These are phyloP conservation scores for Zangia roseola DNA, from an alignment of 768 basidiomycete genomes.

Conservation along the genomic window DNA sequence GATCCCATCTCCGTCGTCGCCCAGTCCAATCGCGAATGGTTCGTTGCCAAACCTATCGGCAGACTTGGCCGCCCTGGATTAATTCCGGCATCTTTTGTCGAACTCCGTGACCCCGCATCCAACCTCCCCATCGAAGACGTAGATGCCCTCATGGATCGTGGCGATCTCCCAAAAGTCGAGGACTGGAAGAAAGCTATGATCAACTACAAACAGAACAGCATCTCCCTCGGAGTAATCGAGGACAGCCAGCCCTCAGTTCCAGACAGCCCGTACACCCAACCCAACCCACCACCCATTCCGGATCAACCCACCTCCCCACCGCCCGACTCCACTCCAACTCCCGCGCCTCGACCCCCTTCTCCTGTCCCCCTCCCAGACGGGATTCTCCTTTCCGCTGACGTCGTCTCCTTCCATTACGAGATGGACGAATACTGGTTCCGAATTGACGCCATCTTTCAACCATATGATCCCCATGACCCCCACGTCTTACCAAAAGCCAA, in stretches of 20 bases:
- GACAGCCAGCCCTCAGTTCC: conserved; percentile 43
- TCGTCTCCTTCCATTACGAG: conserved; percentile 97
- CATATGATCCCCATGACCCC: conserved; percentile 63
- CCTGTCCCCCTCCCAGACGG: conserved; percentile 70
- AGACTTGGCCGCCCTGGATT: conserved; percentile 92
- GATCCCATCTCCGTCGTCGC: conserved; percentile 97
- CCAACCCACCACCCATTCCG: conserved; percentile 14
- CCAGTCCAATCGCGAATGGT: conserved; percentile 99
- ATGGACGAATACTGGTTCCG: conserved; percentile 98
- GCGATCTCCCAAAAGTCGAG: conserved; percentile 93
- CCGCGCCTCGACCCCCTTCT: conserved; percentile 35
- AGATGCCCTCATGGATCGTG: conserved; percentile 75
- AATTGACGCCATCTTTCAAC: conserved; percentile 84
- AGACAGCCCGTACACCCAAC: conserved; percentile 40
- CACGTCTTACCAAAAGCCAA: conserved; percentile 60
- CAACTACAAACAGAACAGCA: conserved; percentile 94
- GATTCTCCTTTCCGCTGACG: conserved; percentile 80
- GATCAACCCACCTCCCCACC: conserved; percentile 1
- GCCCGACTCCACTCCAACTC: conserved; percentile 12
- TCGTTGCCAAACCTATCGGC: conserved; percentile 98
- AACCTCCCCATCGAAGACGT: conserved; percentile 77
- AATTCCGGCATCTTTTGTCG: conserved; percentile 96
- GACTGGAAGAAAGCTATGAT: conserved; percentile 98
- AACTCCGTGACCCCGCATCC: conserved; percentile 91
- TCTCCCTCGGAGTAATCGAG: conserved; percentile 91